phyloP scores from a whole-genome alignment of 2,329 filamentous ascomycete species.

The Venturia carpophila region DNA sequence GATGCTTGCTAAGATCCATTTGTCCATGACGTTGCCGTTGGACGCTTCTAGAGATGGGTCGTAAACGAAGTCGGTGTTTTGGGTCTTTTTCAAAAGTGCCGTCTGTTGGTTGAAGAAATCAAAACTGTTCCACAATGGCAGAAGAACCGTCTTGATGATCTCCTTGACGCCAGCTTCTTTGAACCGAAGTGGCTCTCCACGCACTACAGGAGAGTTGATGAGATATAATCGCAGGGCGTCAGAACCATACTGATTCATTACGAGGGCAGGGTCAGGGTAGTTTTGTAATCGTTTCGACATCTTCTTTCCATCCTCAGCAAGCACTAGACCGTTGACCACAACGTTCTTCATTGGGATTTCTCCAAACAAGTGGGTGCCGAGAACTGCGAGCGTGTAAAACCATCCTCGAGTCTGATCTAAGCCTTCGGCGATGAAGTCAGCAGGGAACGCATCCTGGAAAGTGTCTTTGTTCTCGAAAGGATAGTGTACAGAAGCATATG shows the following conservation, averaged over 20 bases:
- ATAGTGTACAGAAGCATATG: constrained; percentile 83
- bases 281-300: constrained; percentile 98
- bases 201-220: constrained; percentile 92
- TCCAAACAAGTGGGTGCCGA: constrained; percentile 82
- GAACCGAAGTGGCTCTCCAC: constrained; percentile 83
- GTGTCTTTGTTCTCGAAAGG: constrained; percentile 82
- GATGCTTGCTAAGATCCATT: constrained; percentile 88
- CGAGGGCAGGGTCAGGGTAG: constrained; percentile 76
- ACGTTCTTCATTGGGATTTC: constrained; percentile 87
- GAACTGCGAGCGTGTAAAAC: constrained; percentile 89
- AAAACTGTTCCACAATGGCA: constrained; percentile 93
- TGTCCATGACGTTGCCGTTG: constrained; percentile 89
- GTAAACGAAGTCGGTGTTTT: constrained; percentile 68
- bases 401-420: constrained; percentile 90
- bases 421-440: constrained; percentile 90
- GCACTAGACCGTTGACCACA: constrained; percentile 90
- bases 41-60: constrained; percentile 65
- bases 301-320: constrained; percentile 94
- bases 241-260: constrained; percentile 83
- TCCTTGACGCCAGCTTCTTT: constrained; percentile 91
- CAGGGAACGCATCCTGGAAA: constrained; percentile 75
- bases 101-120: constrained; percentile 94
- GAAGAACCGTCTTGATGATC: constrained; percentile 81
- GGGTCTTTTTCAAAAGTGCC: constrained; percentile 75
- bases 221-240: constrained; percentile 91